Evolutionary conservation across 371 early-diverging fungal species (phyloP).

Genomic region (Nematocida ausubeli): DNA sequence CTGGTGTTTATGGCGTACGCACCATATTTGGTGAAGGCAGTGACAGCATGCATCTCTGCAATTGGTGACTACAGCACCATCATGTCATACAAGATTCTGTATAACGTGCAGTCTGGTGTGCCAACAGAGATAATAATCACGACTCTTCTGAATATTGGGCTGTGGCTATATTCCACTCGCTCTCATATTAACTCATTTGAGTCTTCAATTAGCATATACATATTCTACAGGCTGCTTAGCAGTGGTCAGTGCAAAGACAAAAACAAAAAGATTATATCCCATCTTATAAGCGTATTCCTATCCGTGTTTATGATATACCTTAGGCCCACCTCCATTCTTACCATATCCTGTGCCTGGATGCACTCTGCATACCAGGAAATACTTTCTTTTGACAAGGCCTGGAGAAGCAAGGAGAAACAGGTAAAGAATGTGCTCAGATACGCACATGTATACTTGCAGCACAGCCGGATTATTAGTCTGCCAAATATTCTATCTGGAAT

Average conservation of each 20-base stretch:
- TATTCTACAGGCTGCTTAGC: not conserved
- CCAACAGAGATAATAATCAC: constrained; percentile 13
- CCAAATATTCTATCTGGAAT: not conserved
- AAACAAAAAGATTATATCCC: not conserved
- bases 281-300: not conserved
- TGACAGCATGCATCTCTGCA: not conserved
- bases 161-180: constrained; percentile 50
- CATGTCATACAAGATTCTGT: not conserved
- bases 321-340: constrained; percentile 29
- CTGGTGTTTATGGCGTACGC: constrained; percentile 9
- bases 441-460: not conserved
- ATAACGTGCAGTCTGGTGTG: not conserved
- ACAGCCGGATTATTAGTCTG: not conserved
- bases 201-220: not conserved
- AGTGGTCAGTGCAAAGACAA: not conserved
- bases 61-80: constrained; percentile 44
- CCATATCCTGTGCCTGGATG: not conserved
- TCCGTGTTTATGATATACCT: constrained; percentile 10
- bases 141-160: constrained; percentile 20
- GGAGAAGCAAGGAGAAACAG: not conserved
- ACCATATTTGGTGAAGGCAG: constrained; percentile 17
- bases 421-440: not conserved
- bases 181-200: constrained; percentile 52
- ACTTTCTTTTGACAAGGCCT: not conserved
- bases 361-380: constrained; percentile 7